Base-by-base conservation (phyloP, 495 filamentous ascomycete genomes). In the Neurospora tetrasperma region DNA sequence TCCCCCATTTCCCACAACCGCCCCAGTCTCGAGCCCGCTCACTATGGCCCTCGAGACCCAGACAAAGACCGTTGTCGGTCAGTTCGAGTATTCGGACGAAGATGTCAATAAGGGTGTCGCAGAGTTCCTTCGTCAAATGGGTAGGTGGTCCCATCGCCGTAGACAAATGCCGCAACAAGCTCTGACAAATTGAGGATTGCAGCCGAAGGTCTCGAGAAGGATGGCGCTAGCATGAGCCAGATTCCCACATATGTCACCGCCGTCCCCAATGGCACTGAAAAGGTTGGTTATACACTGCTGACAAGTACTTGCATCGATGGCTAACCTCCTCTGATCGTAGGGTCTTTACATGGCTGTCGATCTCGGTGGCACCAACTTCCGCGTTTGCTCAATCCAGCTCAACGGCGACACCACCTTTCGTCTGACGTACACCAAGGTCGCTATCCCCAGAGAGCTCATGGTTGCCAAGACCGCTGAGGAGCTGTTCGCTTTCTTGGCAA, bases 251-350 rank as follows among this genome's bases (percentile, higher is more conserved):
- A 95, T 80, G 95, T 99, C 46, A 98, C 96, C 3, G 89, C 87
- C 11, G 96, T 98, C 4, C 96, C 96, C 75, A 97, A 98, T 88
- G 96, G 96, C 74, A 97, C 94, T 3, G 96, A 99, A 79, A 97
- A 97, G 90, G 90, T 91, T 77, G 27, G 78, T 68, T 71, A 43
- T n/a, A 68, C 20, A 59, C 20, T 59, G 48, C 48, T 59, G 48
- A 69, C 41, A 43, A 48, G 9, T 18, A 18, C 41, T 20, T 18
- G 41, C 42, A 27, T 35, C n/a, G 4, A 39, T 40, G 41, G n/a
- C 39, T 27, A 66, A n/a, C 18, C 41, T 44, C 42, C 74, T 44
- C 73, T 74, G n/a, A 74, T 73, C 74, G 62, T 69, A 97, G 94
- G 96, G 96, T 38, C 84, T 98, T 20, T 98, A 97, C 81, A 88